phyloP scores from a whole-genome alignment of 1,284 basidiomycete species.

The Sphagnurus paluster region DNA sequence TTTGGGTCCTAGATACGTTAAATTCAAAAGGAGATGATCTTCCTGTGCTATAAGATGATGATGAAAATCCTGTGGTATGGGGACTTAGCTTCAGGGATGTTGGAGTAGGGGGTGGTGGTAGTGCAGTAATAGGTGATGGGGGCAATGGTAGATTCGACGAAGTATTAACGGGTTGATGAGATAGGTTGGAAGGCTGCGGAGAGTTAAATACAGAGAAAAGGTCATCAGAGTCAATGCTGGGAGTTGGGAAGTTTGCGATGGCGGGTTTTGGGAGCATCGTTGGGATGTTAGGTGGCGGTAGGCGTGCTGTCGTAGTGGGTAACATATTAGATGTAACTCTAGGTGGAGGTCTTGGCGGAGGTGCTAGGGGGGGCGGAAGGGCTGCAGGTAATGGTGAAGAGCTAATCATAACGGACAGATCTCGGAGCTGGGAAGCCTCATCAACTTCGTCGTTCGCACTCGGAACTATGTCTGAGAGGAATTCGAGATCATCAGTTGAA shows the following conservation, averaged over 20 bases:
- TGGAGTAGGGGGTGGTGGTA: conserved; percentile 2
- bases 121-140: background rate
- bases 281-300: conserved; percentile 2
- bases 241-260: no score
- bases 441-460: conserved; percentile 46
- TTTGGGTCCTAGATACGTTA: conserved; percentile 11
- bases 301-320: conserved; percentile 1
- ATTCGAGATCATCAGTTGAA: conserved; percentile 72
- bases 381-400: conserved; percentile 40
- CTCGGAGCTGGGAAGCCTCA: conserved; percentile 32
- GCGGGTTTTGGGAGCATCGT: no score
- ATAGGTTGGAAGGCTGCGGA: conserved; percentile 1
- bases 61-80: conserved; percentile 6
- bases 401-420: conserved; percentile 39
- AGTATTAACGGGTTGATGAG: background rate
- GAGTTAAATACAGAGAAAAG: conserved; percentile 21
- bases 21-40: conserved; percentile 11
- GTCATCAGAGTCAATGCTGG: conserved; percentile 11
- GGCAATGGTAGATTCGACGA: background rate
- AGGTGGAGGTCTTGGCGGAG: conserved; percentile 40
- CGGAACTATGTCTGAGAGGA: conserved; percentile 72
- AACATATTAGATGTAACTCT: conserved; percentile 9
- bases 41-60: conserved; percentile 6
- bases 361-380: conserved; percentile 41
- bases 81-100: conserved; percentile 2